Conservation (phyloP, 805 yeast genomes). For the Metschnikowia shivogae region DNA sequence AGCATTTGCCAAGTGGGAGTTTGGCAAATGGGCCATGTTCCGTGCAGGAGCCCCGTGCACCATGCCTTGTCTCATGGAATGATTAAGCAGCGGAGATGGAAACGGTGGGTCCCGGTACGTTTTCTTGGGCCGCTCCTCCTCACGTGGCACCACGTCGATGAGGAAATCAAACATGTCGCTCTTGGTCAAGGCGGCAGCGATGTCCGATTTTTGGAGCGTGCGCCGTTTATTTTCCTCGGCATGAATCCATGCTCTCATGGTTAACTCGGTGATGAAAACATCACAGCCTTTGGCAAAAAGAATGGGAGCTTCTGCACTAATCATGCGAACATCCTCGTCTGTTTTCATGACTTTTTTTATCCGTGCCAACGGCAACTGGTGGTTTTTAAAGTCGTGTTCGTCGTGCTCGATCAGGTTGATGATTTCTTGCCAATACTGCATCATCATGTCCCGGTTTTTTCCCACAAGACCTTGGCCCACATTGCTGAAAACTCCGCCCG, state of each 20-base stretch:
- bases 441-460: slow-evolving; percentile 76
- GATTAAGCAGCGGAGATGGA: slow-evolving; percentile 11
- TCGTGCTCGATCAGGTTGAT: slow-evolving; percentile 87
- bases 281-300: slow-evolving; percentile 98
- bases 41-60: neutral
- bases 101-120: slow-evolving; percentile 24
- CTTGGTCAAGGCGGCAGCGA: slow-evolving; percentile 90
- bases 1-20: neutral
- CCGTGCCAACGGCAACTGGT: slow-evolving; percentile 91
- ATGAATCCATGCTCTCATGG: slow-evolving; percentile 99
- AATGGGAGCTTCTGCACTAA: slow-evolving; percentile 97
- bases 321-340: slow-evolving; percentile 96
- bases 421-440: slow-evolving; percentile 96
- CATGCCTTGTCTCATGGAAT: slow-evolving; percentile 14
- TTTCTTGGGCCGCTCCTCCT: slow-evolving; percentile 61
- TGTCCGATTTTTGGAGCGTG: slow-evolving; percentile 89
- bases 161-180: slow-evolving; percentile 96
- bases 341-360: slow-evolving; percentile 98
- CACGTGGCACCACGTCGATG: slow-evolving; percentile 93
- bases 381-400: slow-evolving; percentile 88
- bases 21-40: neutral
- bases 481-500: slow-evolving; percentile 71
- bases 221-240: slow-evolving; percentile 95
- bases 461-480: slow-evolving; percentile 63
- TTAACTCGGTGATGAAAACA: slow-evolving; percentile 90